Percentiles rank a stretch among this genome's conserved stretches.
Evolutionary conservation across 1,284 basidiomycete genomes (phyloP).

Genomic region (Agroathelia rolfsii): DNA sequence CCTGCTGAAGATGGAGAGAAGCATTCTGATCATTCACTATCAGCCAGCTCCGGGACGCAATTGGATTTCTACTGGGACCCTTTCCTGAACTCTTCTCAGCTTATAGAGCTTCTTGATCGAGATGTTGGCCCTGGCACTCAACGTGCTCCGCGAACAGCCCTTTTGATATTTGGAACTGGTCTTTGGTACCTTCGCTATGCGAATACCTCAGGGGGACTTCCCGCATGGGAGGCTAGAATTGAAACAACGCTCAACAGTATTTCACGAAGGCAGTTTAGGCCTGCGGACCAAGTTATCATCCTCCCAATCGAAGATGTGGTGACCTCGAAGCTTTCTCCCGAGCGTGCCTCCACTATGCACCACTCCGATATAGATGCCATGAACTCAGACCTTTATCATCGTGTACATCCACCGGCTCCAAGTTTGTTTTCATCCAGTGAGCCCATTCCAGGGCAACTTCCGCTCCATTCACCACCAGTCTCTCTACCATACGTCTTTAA

Average conservation of each 20-base stretch:
- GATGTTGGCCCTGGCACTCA: slow-evolving; percentile 21
- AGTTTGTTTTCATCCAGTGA: too few species aligned
- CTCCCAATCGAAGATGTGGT: slow-evolving; percentile 68
- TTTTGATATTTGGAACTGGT: slow-evolving; percentile 77
- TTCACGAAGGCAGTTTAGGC: slow-evolving; percentile 22
- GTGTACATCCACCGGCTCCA: slow-evolving; percentile 46
- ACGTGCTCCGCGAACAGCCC: slow-evolving; percentile 40
- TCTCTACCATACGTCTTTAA: slow-evolving; percentile 73
- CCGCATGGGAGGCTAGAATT: slow-evolving; percentile 68
- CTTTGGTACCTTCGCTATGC: slow-evolving; percentile 81
- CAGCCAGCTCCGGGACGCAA: slow-evolving; percentile 34
- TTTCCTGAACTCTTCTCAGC: slow-evolving; percentile 63
- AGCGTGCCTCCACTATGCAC: slow-evolving; percentile 59
- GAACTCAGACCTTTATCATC: slow-evolving; percentile 74
- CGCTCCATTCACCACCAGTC: slow-evolving; percentile 27
- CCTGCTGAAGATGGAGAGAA: slow-evolving; percentile 50
- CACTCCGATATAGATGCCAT: slow-evolving; percentile 77
- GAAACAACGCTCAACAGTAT: slow-evolving; percentile 51
- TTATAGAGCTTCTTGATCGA: slow-evolving; percentile 25
- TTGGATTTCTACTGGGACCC: slow-evolving; percentile 75
- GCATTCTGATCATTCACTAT: slow-evolving; percentile 53
- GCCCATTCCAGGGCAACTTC: slow-evolving; percentile 22
- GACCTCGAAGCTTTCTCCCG: slow-evolving; percentile 47
- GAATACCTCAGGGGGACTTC: slow-evolving; percentile 57
- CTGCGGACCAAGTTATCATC: slow-evolving; percentile 66